Conservation (phyloP, 495 filamentous ascomycete species). For the Neurospora sp. region DNA sequence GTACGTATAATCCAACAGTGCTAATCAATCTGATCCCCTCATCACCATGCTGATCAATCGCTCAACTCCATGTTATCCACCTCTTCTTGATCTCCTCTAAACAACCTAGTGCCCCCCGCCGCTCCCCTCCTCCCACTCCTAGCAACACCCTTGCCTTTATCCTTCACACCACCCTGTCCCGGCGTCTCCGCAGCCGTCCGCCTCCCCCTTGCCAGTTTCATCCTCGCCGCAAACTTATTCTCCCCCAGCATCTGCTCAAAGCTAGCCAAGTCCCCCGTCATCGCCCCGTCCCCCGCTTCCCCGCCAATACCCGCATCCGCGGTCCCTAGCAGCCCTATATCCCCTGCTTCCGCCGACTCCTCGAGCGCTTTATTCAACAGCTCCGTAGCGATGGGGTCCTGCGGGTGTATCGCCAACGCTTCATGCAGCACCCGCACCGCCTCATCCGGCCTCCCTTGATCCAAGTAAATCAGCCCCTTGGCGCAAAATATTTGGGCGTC, state of each 20-base stretch:
- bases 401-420: conserved; percentile 59
- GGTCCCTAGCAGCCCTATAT: conserved; percentile 4
- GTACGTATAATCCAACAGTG: neutral
- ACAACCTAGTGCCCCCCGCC: neutral
- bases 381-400: conserved; percentile 65
- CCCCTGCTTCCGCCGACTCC: conserved; percentile 44
- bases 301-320: neutral
- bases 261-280: conserved; percentile 24
- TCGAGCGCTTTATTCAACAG: conserved; percentile 64
- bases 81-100: neutral
- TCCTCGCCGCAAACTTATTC: conserved; percentile 16
- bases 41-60: conserved; percentile 8
- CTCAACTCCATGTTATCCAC: conserved; percentile 19
- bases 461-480: conserved; percentile 65
- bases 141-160: conserved; percentile 18
- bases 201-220: conserved; percentile 8
- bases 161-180: conserved; percentile 4
- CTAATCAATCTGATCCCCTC: neutral
- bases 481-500: conserved; percentile 61
- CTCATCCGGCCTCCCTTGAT: conserved; percentile 53
- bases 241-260: conserved; percentile 23
- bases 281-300: neutral
- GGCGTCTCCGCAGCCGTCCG: neutral
- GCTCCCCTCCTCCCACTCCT: neutral
- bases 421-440: conserved; percentile 61